Evolutionary conservation across 306 rosid species (phyloP).

Genomic region (Prosopis cineraria): DNA sequence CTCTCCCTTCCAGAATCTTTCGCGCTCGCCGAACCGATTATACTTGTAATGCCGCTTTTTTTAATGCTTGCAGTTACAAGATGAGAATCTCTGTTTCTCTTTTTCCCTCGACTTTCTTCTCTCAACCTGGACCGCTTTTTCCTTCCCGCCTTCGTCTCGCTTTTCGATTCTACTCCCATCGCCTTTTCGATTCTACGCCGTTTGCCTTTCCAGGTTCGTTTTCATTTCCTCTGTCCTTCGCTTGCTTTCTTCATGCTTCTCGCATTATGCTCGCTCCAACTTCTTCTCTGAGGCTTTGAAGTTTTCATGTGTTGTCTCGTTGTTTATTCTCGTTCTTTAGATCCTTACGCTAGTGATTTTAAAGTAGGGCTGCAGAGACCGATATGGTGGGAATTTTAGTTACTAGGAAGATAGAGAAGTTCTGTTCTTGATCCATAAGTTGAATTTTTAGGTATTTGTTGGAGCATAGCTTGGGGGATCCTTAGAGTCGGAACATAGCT

Average conservation of each 20-base stretch:
- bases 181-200: constrained; percentile 21
- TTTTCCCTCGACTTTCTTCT: constrained; percentile 51
- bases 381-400: constrained; percentile 23
- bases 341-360: neutral
- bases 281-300: constrained; percentile 36
- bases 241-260: neutral
- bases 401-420: constrained; percentile 34
- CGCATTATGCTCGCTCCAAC: neutral
- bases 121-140: constrained; percentile 43
- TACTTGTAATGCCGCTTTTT: constrained; percentile 46
- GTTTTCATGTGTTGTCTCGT: neutral
- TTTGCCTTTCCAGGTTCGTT: constrained; percentile 55
- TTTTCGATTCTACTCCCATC: constrained; percentile 37
- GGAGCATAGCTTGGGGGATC: constrained; percentile 55
- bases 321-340: neutral
- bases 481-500: constrained; percentile 59
- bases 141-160: constrained; percentile 41
- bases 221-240: neutral
- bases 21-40: constrained; percentile 39
- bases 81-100: constrained; percentile 73
- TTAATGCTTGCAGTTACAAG: constrained; percentile 43
- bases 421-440: constrained; percentile 39
- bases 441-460: constrained; percentile 56
- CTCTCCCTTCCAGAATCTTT: too few species aligned
- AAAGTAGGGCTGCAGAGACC: constrained; percentile 10